A percentile compares a stretch with the other conserved stretches of the same genome.
phyloP scores from a whole-genome alignment of 2,329 filamentous ascomycete species.

The Paecilomyces dactylethromorphus region DNA sequence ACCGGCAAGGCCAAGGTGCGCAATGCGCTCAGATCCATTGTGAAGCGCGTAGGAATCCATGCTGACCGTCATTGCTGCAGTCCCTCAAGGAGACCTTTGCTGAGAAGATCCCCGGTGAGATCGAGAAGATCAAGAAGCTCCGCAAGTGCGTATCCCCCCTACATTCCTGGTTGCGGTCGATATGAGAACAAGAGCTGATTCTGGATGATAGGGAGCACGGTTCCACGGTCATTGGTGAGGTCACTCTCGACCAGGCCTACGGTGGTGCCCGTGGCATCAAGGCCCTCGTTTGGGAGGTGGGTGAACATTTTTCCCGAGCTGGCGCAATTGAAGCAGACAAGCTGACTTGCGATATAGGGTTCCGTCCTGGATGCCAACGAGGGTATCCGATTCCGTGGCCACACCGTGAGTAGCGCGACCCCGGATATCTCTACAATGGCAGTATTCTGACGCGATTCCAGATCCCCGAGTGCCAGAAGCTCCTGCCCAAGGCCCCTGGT shows the following conservation, averaged over 20 bases:
- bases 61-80: constrained; percentile 44
- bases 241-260: constrained; percentile 98
- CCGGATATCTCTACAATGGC: not conserved
- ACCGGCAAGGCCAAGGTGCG: constrained; percentile 77
- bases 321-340: not conserved
- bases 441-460: constrained; percentile 25
- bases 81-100: constrained; percentile 98
- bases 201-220: constrained; percentile 69
- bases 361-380: constrained; percentile 98
- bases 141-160: constrained; percentile 63
- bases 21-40: constrained; percentile 6
- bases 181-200: not conserved
- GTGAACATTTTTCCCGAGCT: constrained; percentile 2
- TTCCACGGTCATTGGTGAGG: constrained; percentile 91
- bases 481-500: constrained; percentile 93
- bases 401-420: constrained; percentile 56
- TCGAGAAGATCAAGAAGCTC: constrained; percentile 98
- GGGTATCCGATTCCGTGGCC: constrained; percentile 98
- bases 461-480: constrained; percentile 96
- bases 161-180: not conserved
- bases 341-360: constrained; percentile 41
- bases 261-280: constrained; percentile 99
- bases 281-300: constrained; percentile 90
- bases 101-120: constrained; percentile 88
- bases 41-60: not conserved